These are phyloP conservation scores for Vicia faba DNA, from an alignment of 306 rosid genomes.

Conservation along the genomic window DNA sequence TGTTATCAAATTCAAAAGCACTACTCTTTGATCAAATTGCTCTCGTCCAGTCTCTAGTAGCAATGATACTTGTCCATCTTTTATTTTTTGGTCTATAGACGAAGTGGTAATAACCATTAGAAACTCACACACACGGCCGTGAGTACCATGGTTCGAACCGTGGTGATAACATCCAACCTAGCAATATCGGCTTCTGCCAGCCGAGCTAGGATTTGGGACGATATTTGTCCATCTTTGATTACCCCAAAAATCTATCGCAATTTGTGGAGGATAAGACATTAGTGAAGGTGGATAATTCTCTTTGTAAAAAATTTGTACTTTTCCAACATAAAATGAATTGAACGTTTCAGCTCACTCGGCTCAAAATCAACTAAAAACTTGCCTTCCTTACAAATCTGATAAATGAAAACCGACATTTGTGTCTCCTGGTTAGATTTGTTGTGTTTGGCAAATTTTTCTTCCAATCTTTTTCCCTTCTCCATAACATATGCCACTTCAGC, in stretches of 20 bases:
- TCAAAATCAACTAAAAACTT: background rate
- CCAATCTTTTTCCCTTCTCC: background rate
- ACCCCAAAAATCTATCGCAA: background rate
- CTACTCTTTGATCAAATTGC: background rate
- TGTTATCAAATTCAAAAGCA: background rate
- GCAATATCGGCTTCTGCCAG: too few species aligned
- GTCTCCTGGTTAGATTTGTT: background rate
- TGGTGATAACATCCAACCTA: too few species aligned
- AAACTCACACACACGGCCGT: too few species aligned
- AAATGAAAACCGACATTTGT: background rate
- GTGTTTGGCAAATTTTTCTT: background rate
- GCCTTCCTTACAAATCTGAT: background rate
- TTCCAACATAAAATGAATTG: background rate
- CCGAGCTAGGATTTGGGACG: too few species aligned
- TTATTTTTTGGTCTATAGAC: too few species aligned
- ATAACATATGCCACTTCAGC: background rate
- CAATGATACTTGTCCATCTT: background rate
- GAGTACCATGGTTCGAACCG: too few species aligned
- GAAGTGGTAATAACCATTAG: too few species aligned
- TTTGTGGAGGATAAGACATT: background rate
- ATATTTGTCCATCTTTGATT: background rate
- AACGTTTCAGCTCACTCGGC: background rate
- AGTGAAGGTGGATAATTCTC: background rate
- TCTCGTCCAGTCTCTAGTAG: background rate
- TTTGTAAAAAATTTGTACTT: background rate